These are phyloP conservation scores for Arachnopeziza araneosa DNA, from an alignment of 2,329 filamentous ascomycete species.

Conservation along the genomic window DNA sequence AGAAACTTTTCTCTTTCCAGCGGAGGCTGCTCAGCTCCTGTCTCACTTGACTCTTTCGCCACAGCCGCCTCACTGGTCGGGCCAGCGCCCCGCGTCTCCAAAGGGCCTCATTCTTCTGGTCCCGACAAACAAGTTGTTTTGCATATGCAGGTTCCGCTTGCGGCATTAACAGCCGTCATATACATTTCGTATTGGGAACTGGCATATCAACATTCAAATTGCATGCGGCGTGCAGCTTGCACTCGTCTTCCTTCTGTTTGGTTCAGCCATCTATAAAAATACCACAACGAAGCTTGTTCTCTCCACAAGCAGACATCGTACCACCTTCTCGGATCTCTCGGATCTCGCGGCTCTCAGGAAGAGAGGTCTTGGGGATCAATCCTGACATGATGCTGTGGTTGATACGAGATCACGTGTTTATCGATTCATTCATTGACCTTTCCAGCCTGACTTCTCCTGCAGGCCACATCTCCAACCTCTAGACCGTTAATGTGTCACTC, in stretches of 20 bases:
- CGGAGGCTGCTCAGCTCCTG: neutral
- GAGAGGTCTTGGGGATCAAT: neutral
- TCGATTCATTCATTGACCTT: too few relatives aligned
- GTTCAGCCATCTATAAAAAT: neutral
- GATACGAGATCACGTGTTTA: neutral
- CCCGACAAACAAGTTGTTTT: neutral
- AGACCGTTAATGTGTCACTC: conserved; percentile 1
- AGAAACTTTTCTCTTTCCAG: neutral
- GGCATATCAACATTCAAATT: neutral
- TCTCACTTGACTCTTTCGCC: neutral
- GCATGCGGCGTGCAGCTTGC: neutral
- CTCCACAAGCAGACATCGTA: neutral
- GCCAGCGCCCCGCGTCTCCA: neutral
- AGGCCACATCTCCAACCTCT: neutral
- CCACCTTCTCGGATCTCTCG: neutral
- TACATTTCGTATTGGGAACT: neutral
- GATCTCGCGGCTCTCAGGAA: neutral
- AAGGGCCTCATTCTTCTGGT: neutral
- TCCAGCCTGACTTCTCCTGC: neutral
- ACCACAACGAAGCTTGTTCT: neutral
- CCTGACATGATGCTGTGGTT: neutral
- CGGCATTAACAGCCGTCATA: neutral
- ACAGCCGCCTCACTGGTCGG: neutral
- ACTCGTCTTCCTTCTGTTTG: neutral
- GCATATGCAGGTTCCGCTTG: neutral